Base-by-base conservation (phyloP, 768 basidiomycete species). In the Mycena sanguinolenta region DNA sequence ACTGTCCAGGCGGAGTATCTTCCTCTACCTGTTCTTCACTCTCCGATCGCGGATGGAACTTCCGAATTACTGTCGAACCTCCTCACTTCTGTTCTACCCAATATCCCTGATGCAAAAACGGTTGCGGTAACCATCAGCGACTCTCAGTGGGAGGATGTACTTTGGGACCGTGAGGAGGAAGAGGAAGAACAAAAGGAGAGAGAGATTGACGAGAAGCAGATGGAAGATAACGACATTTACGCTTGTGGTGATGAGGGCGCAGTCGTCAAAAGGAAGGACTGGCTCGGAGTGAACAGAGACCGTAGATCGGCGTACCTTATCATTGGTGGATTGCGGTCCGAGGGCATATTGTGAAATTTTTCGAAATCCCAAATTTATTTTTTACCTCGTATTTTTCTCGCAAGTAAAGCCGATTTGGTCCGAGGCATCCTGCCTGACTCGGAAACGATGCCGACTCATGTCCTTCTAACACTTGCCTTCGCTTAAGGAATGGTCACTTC, bases 91-190 rank as follows among this genome's bases (percentile, higher is more conserved):
- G 85, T 95, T 30, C 84, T 95, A 21, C 94, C 94, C 16, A 91
- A 91, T 70, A 84, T 92, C 42, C 85, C 83, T 38, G 93, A 91
- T 66, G 91, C 92, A 16, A 92, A 88, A 76, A 92, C 91, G 12
- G 91, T 91, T 25, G 93, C 92, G 4, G 92, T 95, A 28, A 92
- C 92, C 0, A 90, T 93, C 69, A 91, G 90, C 60, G 92, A 93
- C 63, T 84, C 87, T 1, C 91, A 93, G 72, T 95, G 92, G 94
- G 91, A 92, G 61, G 94, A 95, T 73, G 90, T 94, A 2, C 81
- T 94, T 30, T 94, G 90, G 89, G 89, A 92, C 71, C 84, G 90
- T 19, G 92, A 93, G 77, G 90, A 91, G 60, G 63, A 70, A 66
- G 89, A 89, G 59, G 86, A 87, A 62, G 79, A 75, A 52, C 75